phyloP scores from a whole-genome alignment of 805 yeast genomes.

The Pichia gijzeniarum region DNA sequence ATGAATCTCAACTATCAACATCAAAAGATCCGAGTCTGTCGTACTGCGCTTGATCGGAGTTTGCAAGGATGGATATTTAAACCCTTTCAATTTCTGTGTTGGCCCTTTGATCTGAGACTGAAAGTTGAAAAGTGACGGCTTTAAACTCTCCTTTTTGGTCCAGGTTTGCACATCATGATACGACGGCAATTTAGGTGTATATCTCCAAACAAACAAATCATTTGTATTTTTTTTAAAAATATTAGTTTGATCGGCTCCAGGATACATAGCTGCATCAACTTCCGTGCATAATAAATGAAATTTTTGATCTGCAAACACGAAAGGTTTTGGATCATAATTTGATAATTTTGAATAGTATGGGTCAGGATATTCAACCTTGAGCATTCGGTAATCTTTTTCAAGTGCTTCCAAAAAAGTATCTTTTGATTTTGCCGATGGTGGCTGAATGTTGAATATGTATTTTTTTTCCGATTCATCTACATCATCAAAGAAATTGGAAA shows the following conservation, averaged over 20 bases:
- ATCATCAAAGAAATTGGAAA: not conserved
- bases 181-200: slow-evolving; percentile 40
- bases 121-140: slow-evolving; percentile 15
- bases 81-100: slow-evolving; percentile 35
- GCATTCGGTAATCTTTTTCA: slow-evolving; percentile 36
- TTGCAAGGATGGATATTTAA: slow-evolving; percentile 32
- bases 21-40: slow-evolving; percentile 42
- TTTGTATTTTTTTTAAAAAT: not conserved
- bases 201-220: slow-evolving; percentile 10
- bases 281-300: slow-evolving; percentile 39
- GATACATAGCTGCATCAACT: slow-evolving; percentile 25
- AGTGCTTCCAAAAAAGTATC: slow-evolving; percentile 29
- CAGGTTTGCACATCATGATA: slow-evolving; percentile 33
- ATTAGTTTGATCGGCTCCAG: slow-evolving; percentile 6
- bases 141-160: slow-evolving; percentile 19
- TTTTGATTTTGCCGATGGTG: slow-evolving; percentile 17
- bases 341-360: slow-evolving; percentile 54
- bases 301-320: slow-evolving; percentile 62
- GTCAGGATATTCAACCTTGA: slow-evolving; percentile 48
- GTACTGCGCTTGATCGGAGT: slow-evolving; percentile 26
- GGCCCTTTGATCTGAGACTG: slow-evolving; percentile 49
- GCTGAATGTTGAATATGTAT: slow-evolving; percentile 7
- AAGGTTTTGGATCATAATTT: slow-evolving; percentile 50
- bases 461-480: not conserved
- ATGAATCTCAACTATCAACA: slow-evolving; percentile 65